Base-by-base conservation (phyloP, 2,329 filamentous ascomycete genomes). In the Didymella arachidicola region DNA sequence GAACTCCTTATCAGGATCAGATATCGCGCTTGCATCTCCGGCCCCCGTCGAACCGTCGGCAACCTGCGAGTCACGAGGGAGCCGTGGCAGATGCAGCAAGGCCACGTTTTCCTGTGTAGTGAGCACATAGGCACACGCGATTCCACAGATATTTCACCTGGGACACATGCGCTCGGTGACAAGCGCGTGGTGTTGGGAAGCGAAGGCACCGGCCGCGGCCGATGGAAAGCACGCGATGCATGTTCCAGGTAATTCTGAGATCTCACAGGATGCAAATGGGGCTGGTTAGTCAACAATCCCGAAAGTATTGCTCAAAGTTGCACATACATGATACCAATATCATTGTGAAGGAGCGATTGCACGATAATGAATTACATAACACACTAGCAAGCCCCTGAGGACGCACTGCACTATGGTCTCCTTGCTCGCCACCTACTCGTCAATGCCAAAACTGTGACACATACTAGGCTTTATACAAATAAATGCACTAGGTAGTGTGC, bases 1-100 rank as follows among this genome's bases (percentile, higher is more conserved):
- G 56, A 59, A 19, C 25, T 46, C 50, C 56, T 59, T 59, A 59
- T 59, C 56, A 46, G 50, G 16, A 26, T 54, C 41, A 45, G 50
- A 26, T n/a, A 18, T 27, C 30, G 49, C 44, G 25, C 29, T 32
- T 38, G 34, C 50, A 54, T 46, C 45, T 59, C 50, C 56, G 41
- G 30, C n/a, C 26, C 7, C 26, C 30, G 39, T 22, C 19, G 29
- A 16, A 29, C 45, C 7, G 39, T 19, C 56, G 51, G 45, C 56
- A 46, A 8, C 16, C 18, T 46, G 56, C 50, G 50, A 50, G 32
- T 30, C 46, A 59, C 45, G 56, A 59, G 26, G 27, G 41, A 25
- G n/a, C 50, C 50, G 49, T 12, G 7, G n/a, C 29, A 36, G 30
- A 19, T 22, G 22, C 44, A 45, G 32, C 44, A 29, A 12, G 22